Evolutionary conservation across 805 yeast genomes (phyloP).

Genomic region (Metahyphopichia silvanorum): DNA sequence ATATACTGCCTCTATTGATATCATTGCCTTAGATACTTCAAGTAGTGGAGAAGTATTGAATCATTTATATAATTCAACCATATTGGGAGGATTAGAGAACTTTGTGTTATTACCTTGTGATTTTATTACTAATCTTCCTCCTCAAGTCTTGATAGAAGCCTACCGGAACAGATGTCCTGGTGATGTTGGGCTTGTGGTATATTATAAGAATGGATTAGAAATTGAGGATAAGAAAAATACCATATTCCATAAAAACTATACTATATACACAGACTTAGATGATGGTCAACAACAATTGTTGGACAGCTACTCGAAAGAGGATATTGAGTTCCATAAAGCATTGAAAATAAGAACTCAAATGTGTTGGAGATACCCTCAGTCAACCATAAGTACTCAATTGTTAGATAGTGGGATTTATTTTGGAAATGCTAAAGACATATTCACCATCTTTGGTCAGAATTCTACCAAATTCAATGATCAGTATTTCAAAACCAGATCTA

Average conservation of each 20-base stretch:
- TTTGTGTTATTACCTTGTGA: constrained; percentile 93
- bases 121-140: constrained; percentile 87
- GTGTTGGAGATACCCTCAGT: constrained; percentile 83
- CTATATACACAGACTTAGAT: constrained; percentile 53
- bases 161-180: constrained; percentile 67
- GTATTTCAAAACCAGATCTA: constrained; percentile 45
- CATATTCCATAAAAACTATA: constrained; percentile 61
- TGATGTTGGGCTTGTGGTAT: constrained; percentile 73
- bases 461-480: constrained; percentile 30
- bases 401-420: constrained; percentile 66
- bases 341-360: constrained; percentile 79
- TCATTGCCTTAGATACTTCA: constrained; percentile 22
- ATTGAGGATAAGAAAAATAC: constrained; percentile 67
- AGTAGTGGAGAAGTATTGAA: constrained; percentile 63
- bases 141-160: constrained; percentile 81
- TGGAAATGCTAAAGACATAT: constrained; percentile 43
- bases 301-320: constrained; percentile 68
- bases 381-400: constrained; percentile 72
- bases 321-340: constrained; percentile 67
- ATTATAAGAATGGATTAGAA: constrained; percentile 71
- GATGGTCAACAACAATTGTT: constrained; percentile 50
- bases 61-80: constrained; percentile 38
- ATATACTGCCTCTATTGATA: constrained; percentile 19
- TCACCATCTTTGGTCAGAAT: constrained; percentile 45
- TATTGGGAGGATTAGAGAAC: constrained; percentile 34